phyloP scores from a whole-genome alignment of 2,329 filamentous ascomycete species.

The Ophiocordyceps unilateralis region DNA sequence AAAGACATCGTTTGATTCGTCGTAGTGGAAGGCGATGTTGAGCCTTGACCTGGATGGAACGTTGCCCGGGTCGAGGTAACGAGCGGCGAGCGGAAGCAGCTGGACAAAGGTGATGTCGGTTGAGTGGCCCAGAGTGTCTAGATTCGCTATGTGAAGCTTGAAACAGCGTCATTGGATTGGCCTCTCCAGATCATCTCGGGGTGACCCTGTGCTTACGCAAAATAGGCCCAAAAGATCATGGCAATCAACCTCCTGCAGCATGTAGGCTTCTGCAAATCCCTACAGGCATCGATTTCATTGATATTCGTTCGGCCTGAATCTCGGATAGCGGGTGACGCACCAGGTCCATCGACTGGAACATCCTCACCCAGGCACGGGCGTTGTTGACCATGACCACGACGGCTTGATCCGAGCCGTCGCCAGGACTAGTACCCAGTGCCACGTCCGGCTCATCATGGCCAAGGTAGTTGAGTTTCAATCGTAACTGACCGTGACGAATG shows the following conservation, averaged over 20 bases:
- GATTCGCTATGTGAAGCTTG: neutral
- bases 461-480: neutral
- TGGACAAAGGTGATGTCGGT: neutral
- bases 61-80: constrained; percentile 1
- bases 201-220: neutral
- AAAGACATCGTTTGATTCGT: constrained; percentile 4
- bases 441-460: neutral
- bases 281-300: neutral
- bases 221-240: constrained; percentile 3
- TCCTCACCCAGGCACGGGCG: constrained; percentile 2
- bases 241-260: constrained; percentile 4
- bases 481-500: constrained; percentile 2
- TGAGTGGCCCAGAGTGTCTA: neutral
- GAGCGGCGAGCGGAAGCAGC: neutral
- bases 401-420: neutral
- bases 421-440: neutral
- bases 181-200: neutral
- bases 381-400: constrained; percentile 1
- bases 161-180: neutral
- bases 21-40: constrained; percentile 4
- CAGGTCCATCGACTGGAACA: constrained; percentile 3
- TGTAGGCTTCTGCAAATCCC: constrained; percentile 5
- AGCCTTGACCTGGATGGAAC: constrained; percentile 1
- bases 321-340: neutral
- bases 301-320: neutral